Base-by-base conservation (phyloP, 2,329 filamentous ascomycete genomes). In the Fusarium nelsonii region DNA sequence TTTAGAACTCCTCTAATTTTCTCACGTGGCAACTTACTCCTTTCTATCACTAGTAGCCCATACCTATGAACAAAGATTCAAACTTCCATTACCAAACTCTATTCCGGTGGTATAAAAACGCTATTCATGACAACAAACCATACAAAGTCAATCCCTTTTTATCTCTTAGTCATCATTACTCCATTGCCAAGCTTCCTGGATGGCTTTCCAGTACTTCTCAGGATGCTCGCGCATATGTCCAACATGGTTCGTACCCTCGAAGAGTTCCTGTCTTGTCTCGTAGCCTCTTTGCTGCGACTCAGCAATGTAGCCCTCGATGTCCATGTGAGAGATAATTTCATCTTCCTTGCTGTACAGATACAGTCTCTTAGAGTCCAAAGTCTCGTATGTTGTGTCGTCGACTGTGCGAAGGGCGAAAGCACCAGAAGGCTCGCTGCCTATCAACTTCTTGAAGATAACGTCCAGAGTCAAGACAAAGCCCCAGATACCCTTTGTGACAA, bases 331-430 rank as follows among this genome's bases (percentile, higher is more conserved):
- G 12, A 90, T 88, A 63, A 90, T 81, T 43, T 84, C 79, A 65
- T 90, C 88, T 48, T 82, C 83, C 62, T 83, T 84, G 65, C 86
- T 88, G 72, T 90, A 90, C 30, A 89, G 66, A 75, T 88, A 90
- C 59, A 89, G 70, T 51, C 85, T 80, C 18, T 82, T 81, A 2
- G 84, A 80, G 6, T 58, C 65, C 37, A 71, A 72, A 6, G 77
- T 74, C 30, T 81, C 79, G 8, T 73, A 78, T 14, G 71, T 69
- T 14, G 79, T 75, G n/a, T 83, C 77, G 39, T 82, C 79, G 1
- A 79, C 76, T 6, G 76, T 76, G 6, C 73, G 69, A 40, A 77
- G 68, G 52, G 80, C 81, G 55, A 81, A 83, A 2, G 76, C 74
- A 1, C 82, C 80, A 2, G 83, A 78, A 45, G 78, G 78, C 50